phyloP scores from a whole-genome alignment of 352 stramenopile genomes.

The Phytophthora kernoviae region DNA sequence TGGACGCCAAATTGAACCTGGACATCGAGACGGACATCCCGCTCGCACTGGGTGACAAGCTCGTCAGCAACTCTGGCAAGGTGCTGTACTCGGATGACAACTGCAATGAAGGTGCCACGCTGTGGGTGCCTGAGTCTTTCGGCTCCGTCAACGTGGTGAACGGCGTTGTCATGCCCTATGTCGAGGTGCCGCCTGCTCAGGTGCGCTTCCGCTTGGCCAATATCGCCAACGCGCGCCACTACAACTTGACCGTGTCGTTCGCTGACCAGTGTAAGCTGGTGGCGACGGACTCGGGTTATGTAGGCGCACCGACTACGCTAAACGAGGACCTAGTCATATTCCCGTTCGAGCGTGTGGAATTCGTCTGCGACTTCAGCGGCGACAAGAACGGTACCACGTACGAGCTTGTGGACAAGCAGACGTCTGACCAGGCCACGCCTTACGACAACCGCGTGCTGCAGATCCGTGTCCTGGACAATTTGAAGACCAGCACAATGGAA shows the following conservation, averaged over 20 bases:
- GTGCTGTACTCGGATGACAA: slow-evolving; percentile 63
- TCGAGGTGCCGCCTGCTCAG: slow-evolving; percentile 66
- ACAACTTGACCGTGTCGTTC: slow-evolving; percentile 78
- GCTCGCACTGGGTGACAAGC: slow-evolving; percentile 42
- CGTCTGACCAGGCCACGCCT: slow-evolving; percentile 37
- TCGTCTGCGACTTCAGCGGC: slow-evolving; percentile 61
- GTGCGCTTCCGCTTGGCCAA: slow-evolving; percentile 72
- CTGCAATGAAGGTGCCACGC: slow-evolving; percentile 36
- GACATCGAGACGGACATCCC: slow-evolving; percentile 61
- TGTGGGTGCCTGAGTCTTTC: slow-evolving; percentile 64
- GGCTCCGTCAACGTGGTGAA: slow-evolving; percentile 61
- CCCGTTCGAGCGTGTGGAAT: slow-evolving; percentile 58
- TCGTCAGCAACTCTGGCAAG: slow-evolving; percentile 47
- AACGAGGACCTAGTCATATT: slow-evolving; percentile 36
- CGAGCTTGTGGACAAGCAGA: slow-evolving; percentile 55
- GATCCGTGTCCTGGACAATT: slow-evolving; percentile 40
- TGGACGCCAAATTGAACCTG: slow-evolving; percentile 53
- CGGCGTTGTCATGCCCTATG: slow-evolving; percentile 66
- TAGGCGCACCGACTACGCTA: slow-evolving; percentile 31
- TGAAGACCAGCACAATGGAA: slow-evolving; percentile 44
- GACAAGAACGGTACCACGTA: slow-evolving; percentile 46
- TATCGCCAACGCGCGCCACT: slow-evolving; percentile 70
- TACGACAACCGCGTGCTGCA: slow-evolving; percentile 58
- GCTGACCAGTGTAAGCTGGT: slow-evolving; percentile 61
- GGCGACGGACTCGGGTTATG: slow-evolving; percentile 65